Base-by-base conservation (phyloP, 306 rosid genomes). In the Boehmeria nivea region DNA sequence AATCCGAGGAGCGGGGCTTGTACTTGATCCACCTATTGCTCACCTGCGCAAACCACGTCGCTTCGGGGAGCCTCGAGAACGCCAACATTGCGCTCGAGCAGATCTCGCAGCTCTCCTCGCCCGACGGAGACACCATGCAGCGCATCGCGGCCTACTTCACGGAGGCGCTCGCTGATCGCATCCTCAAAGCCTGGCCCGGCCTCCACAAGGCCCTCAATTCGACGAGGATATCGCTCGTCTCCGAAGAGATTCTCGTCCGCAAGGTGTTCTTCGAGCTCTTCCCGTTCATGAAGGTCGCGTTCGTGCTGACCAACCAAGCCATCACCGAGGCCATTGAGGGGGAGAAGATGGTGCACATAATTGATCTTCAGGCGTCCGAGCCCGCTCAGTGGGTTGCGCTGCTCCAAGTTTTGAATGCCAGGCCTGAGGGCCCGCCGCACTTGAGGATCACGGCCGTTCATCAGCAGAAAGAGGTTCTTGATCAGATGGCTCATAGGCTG, bases 371-470 rank as follows among this genome's bases (percentile, higher is more conserved):
- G 77, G 89, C 93, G 26, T 67, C 81, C 49, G 95, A 89, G 67
- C 81, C 93, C 40, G 68, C 83, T 12, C 93, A 81, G 43, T 89
- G 97, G 97, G 75, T 83, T 64, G 83, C 95, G 1, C 95, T 89
- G 63, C 69, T 89, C 13, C 93, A 89, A 57, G 75, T 69, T 56
- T 70, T 89, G 67, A 78, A 86, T 43, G 72, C 74, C 0, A 80
- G 95, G n/a, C 83, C 85, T 0, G 97, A 89, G 75, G 97, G 97
- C 12, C 87, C 97, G 19, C 93, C 93, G 11, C 95, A 89, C 79
- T 72, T 89, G 93, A 76, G 89, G 77, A 85, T 89, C 60, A 89
- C 93, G 0, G 93, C 85, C 6, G 69, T 89, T 64, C 87, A 89
- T 78, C 83, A 60, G 43, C 84, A 62, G 70, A 85, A 81, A 56